Evolutionary conservation across 768 basidiomycete genomes (phyloP).

Genomic region (Naganishia kalamii): DNA sequence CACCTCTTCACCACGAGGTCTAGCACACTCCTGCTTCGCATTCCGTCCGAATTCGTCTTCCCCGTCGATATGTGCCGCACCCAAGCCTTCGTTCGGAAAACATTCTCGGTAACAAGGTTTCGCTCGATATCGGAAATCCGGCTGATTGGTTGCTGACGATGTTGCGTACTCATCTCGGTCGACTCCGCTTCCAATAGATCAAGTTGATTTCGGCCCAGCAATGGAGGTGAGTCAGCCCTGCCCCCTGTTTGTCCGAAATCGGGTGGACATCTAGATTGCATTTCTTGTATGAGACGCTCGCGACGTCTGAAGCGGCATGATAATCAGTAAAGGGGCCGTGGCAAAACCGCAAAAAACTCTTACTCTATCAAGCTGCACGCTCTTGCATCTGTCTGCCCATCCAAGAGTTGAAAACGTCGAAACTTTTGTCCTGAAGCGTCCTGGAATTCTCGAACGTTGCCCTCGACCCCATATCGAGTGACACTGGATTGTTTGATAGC

Average conservation of each 20-base stretch:
- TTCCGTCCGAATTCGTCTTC: neutral
- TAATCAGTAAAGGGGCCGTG: neutral
- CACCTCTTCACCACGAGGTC: neutral
- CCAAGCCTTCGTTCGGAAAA: conserved; percentile 10
- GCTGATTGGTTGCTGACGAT: neutral
- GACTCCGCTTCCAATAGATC: neutral
- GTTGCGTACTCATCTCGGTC: neutral
- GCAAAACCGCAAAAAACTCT: neutral
- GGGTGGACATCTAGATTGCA: neutral
- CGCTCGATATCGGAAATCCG: neutral
- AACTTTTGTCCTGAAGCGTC: neutral
- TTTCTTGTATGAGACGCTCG: neutral
- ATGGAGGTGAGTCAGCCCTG: too few relatives aligned
- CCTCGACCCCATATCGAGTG: neutral
- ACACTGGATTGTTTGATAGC: neutral
- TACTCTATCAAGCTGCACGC: neutral
- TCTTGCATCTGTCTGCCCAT: neutral
- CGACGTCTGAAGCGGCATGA: neutral
- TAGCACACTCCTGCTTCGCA: neutral
- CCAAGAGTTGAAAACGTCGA: neutral
- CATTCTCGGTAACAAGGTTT: neutral
- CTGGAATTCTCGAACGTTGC: neutral
- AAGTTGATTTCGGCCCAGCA: neutral
- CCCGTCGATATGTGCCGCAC: neutral
- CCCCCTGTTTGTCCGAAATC: neutral